Base-by-base conservation (phyloP, 495 filamentous ascomycete species). In the Platismatia glauca region DNA sequence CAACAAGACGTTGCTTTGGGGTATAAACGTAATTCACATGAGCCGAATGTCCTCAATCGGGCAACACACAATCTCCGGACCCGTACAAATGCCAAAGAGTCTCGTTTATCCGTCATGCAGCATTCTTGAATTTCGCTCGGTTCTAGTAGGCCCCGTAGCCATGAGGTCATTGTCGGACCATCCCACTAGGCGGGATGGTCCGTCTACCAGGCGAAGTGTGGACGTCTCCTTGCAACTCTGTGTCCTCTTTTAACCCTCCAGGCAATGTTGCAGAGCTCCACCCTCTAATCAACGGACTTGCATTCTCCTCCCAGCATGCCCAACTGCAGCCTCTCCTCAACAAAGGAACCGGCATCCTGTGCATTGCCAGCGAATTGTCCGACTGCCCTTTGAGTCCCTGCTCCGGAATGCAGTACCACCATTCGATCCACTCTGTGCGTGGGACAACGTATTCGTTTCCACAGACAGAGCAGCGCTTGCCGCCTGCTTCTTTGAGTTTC, bases 401-500 rank as follows among this genome's bases (percentile, higher is more conserved):
- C 53, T 41, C 65, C 66, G 12, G 57, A 15, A 46, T 48, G 33
- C 68, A 59, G 69, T 83, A 78, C 84, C 85, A 89, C 82, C 86
- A 90, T 69, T 91, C 87, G 56, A 89, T 78, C 88, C 88, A 91
- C 66, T 88, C 79, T 0, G 85, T 76, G 15, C 85, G 71, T 43
- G 82, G 77, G 38, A 87, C 72, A 29, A 86, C 76, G 53, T 82
- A 87, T n/a, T 72, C 71, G 29, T 76, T 73, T 43, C 77, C 68
- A 61, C 88, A 91, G 0, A 84, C 73, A 0, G 85, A 83, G 73
- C 88, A 91, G 35, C 67, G 68, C 58, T 79, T 72, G 2, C 79
- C 80, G 12, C 84, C 85, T 0, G 69, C 73, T 50, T 75, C 73
- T 20, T 78, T 77, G 35, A 80, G 76, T 22, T 74, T 72, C 24